These are phyloP conservation scores for Aspergillus pseudonomiae DNA, from an alignment of 2,329 filamentous ascomycete genomes.

Conservation along the genomic window DNA sequence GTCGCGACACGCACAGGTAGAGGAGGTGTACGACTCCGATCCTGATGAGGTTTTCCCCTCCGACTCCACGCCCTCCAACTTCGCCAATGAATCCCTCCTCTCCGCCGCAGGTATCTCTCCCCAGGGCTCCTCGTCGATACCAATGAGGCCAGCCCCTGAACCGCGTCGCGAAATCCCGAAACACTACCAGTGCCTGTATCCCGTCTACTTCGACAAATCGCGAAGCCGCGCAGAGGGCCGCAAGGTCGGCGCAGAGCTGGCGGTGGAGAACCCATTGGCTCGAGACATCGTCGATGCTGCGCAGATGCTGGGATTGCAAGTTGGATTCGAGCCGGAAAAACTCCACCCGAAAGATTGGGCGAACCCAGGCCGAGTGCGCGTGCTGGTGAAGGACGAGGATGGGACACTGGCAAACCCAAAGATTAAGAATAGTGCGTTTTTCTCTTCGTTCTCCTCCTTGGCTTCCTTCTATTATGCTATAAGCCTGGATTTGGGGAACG, in stretches of 20 bases:
- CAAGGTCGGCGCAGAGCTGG: conserved; percentile 71
- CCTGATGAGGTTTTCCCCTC: conserved; percentile 83
- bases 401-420: conserved; percentile 53
- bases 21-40: conserved; percentile 92
- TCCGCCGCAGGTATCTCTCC: conserved; percentile 39
- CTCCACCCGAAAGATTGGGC: conserved; percentile 96
- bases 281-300: conserved; percentile 88
- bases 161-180: conserved; percentile 63
- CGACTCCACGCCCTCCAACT: conserved; percentile 45
- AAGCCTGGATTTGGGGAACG: not conserved
- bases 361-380: conserved; percentile 87
- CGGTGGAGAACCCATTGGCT: conserved; percentile 83
- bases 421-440: conserved; percentile 65
- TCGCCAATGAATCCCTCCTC: conserved; percentile 51
- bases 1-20: conserved; percentile 80
- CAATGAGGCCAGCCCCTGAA: conserved; percentile 41
- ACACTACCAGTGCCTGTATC: conserved; percentile 87
- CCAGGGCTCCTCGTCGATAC: conserved; percentile 27
- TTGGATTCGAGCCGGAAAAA: conserved; percentile 88
- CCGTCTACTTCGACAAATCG: conserved; percentile 86
- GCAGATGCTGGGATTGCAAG: conserved; percentile 61
- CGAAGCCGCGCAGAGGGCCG: conserved; percentile 72
- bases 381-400: conserved; percentile 65
- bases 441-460: not conserved
- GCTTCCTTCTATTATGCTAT: not conserved